phyloP scores from a whole-genome alignment of 1,139 yeast genomes.

The Protomyces arabidopsidicola region DNA sequence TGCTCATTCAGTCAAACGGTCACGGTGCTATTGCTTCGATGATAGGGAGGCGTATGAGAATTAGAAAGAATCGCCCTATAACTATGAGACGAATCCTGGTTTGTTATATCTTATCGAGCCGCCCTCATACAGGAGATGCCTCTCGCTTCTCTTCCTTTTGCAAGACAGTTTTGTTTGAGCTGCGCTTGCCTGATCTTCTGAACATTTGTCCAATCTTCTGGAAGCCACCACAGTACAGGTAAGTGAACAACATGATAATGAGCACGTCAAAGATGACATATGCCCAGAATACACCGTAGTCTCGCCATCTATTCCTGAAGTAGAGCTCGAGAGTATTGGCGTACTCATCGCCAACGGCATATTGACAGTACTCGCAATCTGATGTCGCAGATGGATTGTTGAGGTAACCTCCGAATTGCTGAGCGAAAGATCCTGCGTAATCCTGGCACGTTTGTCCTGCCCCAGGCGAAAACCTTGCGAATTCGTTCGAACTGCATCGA shows the following conservation, averaged over 20 bases:
- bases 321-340: constrained; percentile 46
- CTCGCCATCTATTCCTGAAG: constrained; percentile 54
- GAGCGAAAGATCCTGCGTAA: constrained; percentile 45
- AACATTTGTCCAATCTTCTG: not conserved
- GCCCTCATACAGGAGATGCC: too few species aligned
- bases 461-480: constrained; percentile 54
- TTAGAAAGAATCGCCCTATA: too few species aligned
- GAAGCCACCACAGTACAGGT: constrained; percentile 3
- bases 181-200: not conserved
- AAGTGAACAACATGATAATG: not conserved
- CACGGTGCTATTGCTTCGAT: too few species aligned
- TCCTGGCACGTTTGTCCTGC: constrained; percentile 55
- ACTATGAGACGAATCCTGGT: too few species aligned
- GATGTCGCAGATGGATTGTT: constrained; percentile 50
- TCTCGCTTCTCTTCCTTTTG: too few species aligned
- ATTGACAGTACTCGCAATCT: constrained; percentile 58
- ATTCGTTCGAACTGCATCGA: constrained; percentile 51
- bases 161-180: too few species aligned
- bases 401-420: constrained; percentile 51
- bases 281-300: constrained; percentile 53
- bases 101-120: too few species aligned
- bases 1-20: too few species aligned
- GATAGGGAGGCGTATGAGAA: too few species aligned
- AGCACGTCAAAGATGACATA: constrained; percentile 46
- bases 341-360: constrained; percentile 52